Evolutionary conservation across 2,329 filamentous ascomycete species (phyloP).

Genomic region (Pestalotiopsis sp.): DNA sequence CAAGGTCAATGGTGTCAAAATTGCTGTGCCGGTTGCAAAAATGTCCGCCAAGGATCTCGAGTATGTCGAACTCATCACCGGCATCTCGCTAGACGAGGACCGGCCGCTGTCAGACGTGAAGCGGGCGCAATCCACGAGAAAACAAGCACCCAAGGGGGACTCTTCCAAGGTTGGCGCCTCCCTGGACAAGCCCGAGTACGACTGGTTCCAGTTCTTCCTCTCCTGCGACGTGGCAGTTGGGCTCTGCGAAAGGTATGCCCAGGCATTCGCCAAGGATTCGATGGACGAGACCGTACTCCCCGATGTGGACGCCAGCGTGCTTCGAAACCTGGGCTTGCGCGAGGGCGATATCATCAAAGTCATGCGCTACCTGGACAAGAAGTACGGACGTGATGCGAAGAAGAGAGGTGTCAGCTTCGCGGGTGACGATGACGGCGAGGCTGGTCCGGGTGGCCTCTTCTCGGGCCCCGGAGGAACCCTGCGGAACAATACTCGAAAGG

Average conservation of each 20-base stretch:
- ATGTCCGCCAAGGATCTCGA: constrained; percentile 96
- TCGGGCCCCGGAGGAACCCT: constrained; percentile 89
- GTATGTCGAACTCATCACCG: constrained; percentile 88
- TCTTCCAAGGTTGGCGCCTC: constrained; percentile 58
- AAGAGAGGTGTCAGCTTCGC: constrained; percentile 42
- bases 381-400: constrained; percentile 69
- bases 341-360: constrained; percentile 97
- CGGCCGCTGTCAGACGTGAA: constrained; percentile 89
- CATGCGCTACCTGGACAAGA: constrained; percentile 84
- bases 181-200: constrained; percentile 78
- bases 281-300: constrained; percentile 94
- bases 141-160: constrained; percentile 27
- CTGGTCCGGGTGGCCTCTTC: constrained; percentile 73
- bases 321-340: constrained; percentile 88
- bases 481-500: constrained; percentile 93
- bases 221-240: constrained; percentile 89
- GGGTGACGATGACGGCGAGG: constrained; percentile 51
- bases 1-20: constrained; percentile 97
- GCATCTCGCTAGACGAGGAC: constrained; percentile 88
- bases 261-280: constrained; percentile 85
- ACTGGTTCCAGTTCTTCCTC: constrained; percentile 99
- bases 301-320: constrained; percentile 81
- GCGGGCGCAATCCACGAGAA: constrained; percentile 47
- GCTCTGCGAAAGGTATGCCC: constrained; percentile 91
- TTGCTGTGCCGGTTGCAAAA: constrained; percentile 91